phyloP scores from a whole-genome alignment of 768 basidiomycete species.

The Podaxis sp. region DNA sequence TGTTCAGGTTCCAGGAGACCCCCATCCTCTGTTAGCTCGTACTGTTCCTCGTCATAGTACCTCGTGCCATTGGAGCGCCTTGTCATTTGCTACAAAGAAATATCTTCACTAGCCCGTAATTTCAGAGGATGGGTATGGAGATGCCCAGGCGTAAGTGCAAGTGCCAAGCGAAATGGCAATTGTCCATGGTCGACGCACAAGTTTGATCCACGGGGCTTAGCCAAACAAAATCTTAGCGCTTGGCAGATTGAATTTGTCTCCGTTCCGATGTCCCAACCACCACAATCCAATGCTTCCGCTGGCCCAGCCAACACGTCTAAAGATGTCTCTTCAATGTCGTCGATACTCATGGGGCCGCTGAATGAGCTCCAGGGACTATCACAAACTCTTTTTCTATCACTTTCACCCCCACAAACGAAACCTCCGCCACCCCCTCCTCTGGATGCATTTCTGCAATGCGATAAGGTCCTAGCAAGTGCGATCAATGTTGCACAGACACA shows the following conservation, averaged over 20 bases:
- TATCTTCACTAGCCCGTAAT: background rate
- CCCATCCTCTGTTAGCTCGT: constrained; percentile 46
- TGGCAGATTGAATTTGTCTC: background rate
- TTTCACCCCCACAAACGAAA: constrained; percentile 64
- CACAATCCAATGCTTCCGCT: constrained; percentile 12
- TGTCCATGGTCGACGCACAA: background rate
- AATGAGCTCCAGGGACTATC: constrained; percentile 61
- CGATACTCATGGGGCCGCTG: constrained; percentile 59
- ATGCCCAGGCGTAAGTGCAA: background rate
- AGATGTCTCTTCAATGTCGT: constrained; percentile 51
- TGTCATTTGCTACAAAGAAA: background rate
- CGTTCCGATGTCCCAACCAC: constrained; percentile 6
- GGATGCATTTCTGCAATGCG: constrained; percentile 58
- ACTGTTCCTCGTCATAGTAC: constrained; percentile 27
- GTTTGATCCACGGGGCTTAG: constrained; percentile 12
- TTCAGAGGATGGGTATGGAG: background rate
- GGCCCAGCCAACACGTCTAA: constrained; percentile 15
- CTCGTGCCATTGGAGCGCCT: background rate
- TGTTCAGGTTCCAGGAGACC: constrained; percentile 27
- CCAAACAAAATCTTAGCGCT: constrained; percentile 5
- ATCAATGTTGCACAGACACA: constrained; percentile 66
- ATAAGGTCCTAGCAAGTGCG: constrained; percentile 63
- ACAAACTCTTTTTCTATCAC: constrained; percentile 66
- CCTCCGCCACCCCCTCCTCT: constrained; percentile 62
- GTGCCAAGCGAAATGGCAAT: constrained; percentile 3